These are phyloP conservation scores for Vanderwaltozyma polyspora DNA, from an alignment of 805 yeast species.

Conservation along the genomic window DNA sequence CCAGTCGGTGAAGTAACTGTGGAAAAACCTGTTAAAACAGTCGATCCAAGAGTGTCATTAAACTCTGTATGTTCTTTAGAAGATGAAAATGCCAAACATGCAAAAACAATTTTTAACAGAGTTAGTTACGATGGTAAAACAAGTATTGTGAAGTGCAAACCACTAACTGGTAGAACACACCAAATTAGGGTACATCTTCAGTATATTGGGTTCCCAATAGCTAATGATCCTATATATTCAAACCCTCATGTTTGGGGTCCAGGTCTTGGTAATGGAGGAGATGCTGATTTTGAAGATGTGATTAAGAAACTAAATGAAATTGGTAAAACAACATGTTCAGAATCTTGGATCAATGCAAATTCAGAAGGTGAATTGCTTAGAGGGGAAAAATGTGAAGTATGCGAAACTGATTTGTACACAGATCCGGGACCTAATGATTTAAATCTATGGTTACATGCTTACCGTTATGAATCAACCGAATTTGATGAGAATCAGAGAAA, in stretches of 20 bases:
- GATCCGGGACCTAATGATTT: constrained; percentile 87
- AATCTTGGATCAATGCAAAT: constrained; percentile 53
- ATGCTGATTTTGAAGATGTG: constrained; percentile 39
- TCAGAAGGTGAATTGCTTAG: constrained; percentile 56
- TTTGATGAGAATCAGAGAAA: constrained; percentile 20
- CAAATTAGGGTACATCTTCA: constrained; percentile 92
- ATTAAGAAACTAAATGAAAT: constrained; percentile 42
- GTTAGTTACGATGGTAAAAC: constrained; percentile 54
- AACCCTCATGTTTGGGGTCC: constrained; percentile 74
- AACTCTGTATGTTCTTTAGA: constrained; percentile 37
- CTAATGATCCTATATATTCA: constrained; percentile 86
- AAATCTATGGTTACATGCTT: constrained; percentile 86
- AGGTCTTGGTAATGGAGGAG: constrained; percentile 50
- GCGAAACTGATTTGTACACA: constrained; percentile 61
- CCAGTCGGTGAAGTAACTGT: constrained; percentile 50
- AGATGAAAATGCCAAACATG: constrained; percentile 41
- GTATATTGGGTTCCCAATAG: constrained; percentile 79
- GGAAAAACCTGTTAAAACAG: constrained; percentile 56
- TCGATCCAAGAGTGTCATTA: constrained; percentile 63
- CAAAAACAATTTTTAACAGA: constrained; percentile 59
- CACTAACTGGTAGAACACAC: constrained; percentile 89
- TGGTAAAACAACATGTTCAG: constrained; percentile 60
- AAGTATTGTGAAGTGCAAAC: constrained; percentile 68
- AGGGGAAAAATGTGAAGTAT: constrained; percentile 49
- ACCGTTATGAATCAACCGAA: constrained; percentile 51